phyloP scores from a whole-genome alignment of 2,329 filamentous ascomycete species.

The Colletotrichum eleusines region DNA sequence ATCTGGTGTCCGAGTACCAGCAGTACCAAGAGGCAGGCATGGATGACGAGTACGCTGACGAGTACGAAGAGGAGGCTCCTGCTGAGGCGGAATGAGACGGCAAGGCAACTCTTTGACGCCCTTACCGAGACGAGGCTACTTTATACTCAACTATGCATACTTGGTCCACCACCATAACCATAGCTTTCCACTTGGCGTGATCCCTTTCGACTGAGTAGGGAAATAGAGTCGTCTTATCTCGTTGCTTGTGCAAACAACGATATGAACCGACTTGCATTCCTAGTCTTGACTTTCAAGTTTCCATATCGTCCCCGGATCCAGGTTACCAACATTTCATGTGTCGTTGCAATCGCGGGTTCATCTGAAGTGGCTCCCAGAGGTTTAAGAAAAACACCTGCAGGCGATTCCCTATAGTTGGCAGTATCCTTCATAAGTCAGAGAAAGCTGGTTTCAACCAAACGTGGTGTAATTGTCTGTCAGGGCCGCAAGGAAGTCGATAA shows the following conservation, averaged over 20 bases:
- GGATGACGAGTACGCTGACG: constrained; percentile 90
- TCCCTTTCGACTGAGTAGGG: background rate
- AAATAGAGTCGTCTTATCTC: background rate
- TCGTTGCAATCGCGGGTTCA: too few relatives aligned
- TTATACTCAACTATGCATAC: background rate
- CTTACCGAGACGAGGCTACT: background rate
- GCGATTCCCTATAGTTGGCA: too few relatives aligned
- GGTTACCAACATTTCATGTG: too few relatives aligned
- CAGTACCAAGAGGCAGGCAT: constrained; percentile 99
- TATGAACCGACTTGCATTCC: background rate
- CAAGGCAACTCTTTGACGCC: background rate
- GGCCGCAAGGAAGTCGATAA: too few relatives aligned
- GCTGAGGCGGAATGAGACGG: constrained; percentile 60
- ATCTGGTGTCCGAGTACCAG: constrained; percentile 99
- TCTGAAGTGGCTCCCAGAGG: background rate
- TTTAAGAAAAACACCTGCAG: background rate
- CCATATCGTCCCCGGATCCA: background rate
- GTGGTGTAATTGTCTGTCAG: too few relatives aligned
- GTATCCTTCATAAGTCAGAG: too few relatives aligned
- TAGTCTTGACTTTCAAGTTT: background rate
- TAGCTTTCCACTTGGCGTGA: background rate
- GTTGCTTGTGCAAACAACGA: background rate
- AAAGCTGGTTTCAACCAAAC: too few relatives aligned
- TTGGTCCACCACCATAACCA: background rate
- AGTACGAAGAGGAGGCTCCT: constrained; percentile 88